Evolutionary conservation across 257 asterid species (phyloP).

Genomic region (Mentha longifolia): DNA sequence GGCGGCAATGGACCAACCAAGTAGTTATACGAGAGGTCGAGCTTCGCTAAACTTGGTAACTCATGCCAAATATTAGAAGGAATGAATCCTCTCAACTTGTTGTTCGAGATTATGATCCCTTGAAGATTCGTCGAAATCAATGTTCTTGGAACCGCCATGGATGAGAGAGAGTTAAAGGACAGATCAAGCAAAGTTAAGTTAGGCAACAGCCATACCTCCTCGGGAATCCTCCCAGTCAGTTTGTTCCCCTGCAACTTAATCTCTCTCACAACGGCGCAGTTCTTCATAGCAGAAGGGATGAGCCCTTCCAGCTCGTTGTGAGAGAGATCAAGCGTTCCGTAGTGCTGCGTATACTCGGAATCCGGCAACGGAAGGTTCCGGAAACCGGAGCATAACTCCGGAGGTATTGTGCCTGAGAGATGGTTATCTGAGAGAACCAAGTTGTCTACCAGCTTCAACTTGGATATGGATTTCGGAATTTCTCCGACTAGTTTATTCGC

Average conservation of each 20-base stretch:
- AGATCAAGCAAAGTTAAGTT: conserved; percentile 63
- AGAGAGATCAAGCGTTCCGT: conserved; percentile 87
- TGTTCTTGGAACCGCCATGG: conserved; percentile 43
- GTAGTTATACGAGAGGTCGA: conserved; percentile 63
- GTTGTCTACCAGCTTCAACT: conserved; percentile 65
- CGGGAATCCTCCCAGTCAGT: conserved; percentile 76
- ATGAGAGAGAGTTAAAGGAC: conserved; percentile 64
- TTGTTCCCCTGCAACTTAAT: conserved; percentile 59
- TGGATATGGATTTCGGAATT: conserved; percentile 59
- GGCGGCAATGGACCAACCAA: conserved; percentile 64
- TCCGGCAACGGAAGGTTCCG: conserved; percentile 68
- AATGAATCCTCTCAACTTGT: conserved; percentile 54
- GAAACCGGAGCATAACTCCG: conserved; percentile 72
- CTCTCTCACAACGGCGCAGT: conserved; percentile 57
- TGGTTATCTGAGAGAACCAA: conserved; percentile 70
- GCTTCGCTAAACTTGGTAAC: conserved; percentile 51
- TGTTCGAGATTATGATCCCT: conserved; percentile 75
- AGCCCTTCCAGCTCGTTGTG: conserved; percentile 60
- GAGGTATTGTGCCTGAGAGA: conserved; percentile 69
- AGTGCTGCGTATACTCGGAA: conserved; percentile 79
- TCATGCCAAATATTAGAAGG: conserved; percentile 47
- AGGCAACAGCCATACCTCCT: conserved; percentile 50
- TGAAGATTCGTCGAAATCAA: conserved; percentile 57
- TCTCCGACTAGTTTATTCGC: conserved; percentile 54
- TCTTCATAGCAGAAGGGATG: conserved; percentile 57